Evolutionary conservation across 1,139 yeast genomes (phyloP), one percentile per base, ranked within the genome.

Genomic region (Pichia sp.): DNA sequence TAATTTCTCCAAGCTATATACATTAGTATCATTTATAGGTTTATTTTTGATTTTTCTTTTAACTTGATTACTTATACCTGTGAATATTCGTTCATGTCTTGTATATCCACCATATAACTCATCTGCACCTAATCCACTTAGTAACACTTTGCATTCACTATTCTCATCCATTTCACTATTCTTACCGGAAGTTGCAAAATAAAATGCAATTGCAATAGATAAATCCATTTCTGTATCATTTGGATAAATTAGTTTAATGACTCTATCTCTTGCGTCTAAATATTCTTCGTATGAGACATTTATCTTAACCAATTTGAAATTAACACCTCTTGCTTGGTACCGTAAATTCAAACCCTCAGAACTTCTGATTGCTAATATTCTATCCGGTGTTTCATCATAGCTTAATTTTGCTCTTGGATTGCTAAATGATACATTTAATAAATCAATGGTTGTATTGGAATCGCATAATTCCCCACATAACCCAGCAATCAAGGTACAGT

Each of bases 71-170:
- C 64, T 57, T 1, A 67, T 49, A 9, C 59, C 56, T 12, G 72
- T 66, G 56, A 77, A 77, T 2, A 77, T 62, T 32, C 79, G 68
- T 48, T 79, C 81, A 60, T 86, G 95, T 36, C 95, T 67, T 1
- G 88, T 85, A 63, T 92, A 92, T 0, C 99, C 99, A 0, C 95
- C 99, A 69, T 85, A 89, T 27, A 78, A 68, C 65, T 92, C 98
- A 66, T 92, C 99, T 0, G 98, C 98, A 1, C 99, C 99, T n/a
- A 92, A 71, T 0, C 99, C 98, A 50, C 96, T 86, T 39, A 94
- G 71, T 12, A 90, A 66, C 0, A 90, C 96, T 55, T 80, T 79
- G 12, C 88, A 77, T 9, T 66, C 62, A 16, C 90, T 77, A 4
- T 61, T 43, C 57, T 52, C 18, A 38, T 42, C 38, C 49, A 1